Percentiles rank a stretch among this genome's conserved stretches.
Conservation (phyloP, 768 basidiomycete species). For the Rhodotorula kratochvilovae region DNA sequence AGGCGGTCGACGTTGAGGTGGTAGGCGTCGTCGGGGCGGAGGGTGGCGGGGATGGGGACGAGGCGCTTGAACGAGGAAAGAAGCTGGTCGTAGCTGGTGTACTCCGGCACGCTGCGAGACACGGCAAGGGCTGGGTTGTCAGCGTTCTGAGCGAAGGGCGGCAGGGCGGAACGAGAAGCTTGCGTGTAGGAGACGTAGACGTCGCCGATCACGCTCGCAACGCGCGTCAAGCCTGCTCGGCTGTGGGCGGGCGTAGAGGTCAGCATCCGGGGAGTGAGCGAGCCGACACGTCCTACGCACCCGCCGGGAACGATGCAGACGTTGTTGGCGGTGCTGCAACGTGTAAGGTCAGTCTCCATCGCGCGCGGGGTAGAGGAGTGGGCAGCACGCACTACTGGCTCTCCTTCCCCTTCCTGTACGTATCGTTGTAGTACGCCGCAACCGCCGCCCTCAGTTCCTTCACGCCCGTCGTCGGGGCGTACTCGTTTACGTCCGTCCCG, state of each 20-base stretch:
- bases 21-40: slow-evolving; percentile 32
- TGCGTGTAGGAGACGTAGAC: slow-evolving; percentile 58
- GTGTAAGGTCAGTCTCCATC: background rate
- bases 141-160: background rate
- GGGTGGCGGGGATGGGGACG: slow-evolving; percentile 37
- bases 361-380: slow-evolving; percentile 3
- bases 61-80: slow-evolving; percentile 35
- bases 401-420: slow-evolving; percentile 71
- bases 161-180: too few species aligned
- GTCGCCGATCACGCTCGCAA: slow-evolving; percentile 78
- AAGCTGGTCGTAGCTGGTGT: slow-evolving; percentile 56
- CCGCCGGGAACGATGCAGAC: slow-evolving; percentile 83
- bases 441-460: slow-evolving; percentile 83
- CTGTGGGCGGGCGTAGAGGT: background rate
- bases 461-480: slow-evolving; percentile 87
- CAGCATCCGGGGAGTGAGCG: too few species aligned
- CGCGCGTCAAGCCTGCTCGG: slow-evolving; percentile 70
- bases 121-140: background rate
- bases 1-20: slow-evolving; percentile 64
- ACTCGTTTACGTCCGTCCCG: slow-evolving; percentile 55
- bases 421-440: slow-evolving; percentile 79
- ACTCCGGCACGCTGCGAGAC: slow-evolving; percentile 63
- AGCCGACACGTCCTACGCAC: slow-evolving; percentile 48
- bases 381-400: slow-evolving; percentile 59
- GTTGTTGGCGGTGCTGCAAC: slow-evolving; percentile 66